Percentiles rank a stretch among this genome's conserved stretches.
phyloP scores from a whole-genome alignment of 768 basidiomycete genomes.

The Gloeostereum incarnatum region DNA sequence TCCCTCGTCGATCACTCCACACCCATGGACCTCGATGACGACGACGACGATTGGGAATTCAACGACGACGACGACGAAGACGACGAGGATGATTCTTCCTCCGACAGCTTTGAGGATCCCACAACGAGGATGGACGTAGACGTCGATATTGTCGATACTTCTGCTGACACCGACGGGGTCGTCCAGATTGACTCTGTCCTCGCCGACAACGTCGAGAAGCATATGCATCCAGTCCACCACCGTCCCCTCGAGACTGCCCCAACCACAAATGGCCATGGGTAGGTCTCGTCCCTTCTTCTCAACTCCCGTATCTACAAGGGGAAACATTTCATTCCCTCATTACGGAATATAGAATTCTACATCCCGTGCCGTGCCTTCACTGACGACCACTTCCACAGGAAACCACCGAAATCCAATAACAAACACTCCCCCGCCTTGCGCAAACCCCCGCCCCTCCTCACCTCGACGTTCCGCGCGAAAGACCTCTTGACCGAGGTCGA shows the following conservation, averaged over 20 bases:
- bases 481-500: constrained; percentile 6
- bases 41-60: constrained; percentile 18
- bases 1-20: constrained; percentile 21
- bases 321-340: no score
- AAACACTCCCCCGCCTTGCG: no score
- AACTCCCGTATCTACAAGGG: no score
- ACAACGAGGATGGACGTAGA: constrained; percentile 12
- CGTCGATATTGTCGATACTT: constrained; percentile 12
- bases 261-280: constrained; percentile 6
- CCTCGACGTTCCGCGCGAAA: constrained; percentile 38
- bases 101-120: constrained; percentile 2
- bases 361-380: no score
- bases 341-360: no score
- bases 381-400: no score
- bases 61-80: constrained; percentile 17
- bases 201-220: constrained; percentile 17
- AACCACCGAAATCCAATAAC: no score
- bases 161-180: constrained; percentile 1
- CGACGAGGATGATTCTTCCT: constrained; percentile 9
- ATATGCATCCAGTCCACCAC: constrained; percentile 49
- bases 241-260: constrained; percentile 10
- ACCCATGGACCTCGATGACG: constrained; percentile 13
- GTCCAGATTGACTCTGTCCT: constrained; percentile 6
- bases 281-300: no score
- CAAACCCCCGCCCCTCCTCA: constrained; percentile 32